These are phyloP conservation scores for Colletotrichum spaethianum DNA, from an alignment of 2,329 filamentous ascomycete genomes.

Conservation along the genomic window DNA sequence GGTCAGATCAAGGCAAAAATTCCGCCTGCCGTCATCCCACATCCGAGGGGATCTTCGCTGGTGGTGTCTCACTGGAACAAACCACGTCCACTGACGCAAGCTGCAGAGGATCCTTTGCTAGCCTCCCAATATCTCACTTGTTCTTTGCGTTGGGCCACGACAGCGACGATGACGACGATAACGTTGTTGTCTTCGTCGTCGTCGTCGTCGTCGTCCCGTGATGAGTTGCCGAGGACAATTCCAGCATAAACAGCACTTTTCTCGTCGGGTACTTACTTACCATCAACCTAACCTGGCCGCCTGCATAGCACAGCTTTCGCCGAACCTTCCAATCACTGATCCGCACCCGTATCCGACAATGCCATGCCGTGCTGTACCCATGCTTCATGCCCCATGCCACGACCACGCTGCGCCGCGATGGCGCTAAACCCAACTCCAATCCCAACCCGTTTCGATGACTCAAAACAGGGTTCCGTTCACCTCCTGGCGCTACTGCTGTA, in stretches of 20 bases:
- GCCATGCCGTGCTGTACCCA: constrained; percentile 2
- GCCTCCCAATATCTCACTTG: background rate
- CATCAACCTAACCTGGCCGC: background rate
- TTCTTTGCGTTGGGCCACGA: background rate
- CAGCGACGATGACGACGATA: background rate
- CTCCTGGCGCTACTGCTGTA: constrained; percentile 5
- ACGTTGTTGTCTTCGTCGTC: background rate
- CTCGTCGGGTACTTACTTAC: background rate
- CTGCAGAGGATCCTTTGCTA: background rate
- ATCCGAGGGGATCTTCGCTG: constrained; percentile 19
- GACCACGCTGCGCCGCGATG: background rate
- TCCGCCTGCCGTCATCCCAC: background rate
- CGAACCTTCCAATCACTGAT: background rate
- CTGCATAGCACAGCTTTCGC: constrained; percentile 17
- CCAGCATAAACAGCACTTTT: background rate
- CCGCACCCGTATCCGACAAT: constrained; percentile 11
- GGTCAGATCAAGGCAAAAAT: background rate
- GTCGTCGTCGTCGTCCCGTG: background rate
- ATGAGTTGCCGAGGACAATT: background rate
- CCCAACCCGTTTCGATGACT: background rate
- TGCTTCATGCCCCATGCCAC: constrained; percentile 9
- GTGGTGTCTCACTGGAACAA: background rate
- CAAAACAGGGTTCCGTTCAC: background rate
- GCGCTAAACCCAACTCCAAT: constrained; percentile 1
- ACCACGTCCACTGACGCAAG: background rate